These are phyloP conservation scores for Neurospora hispaniola DNA, from an alignment of 495 filamentous ascomycete species.

Conservation along the genomic window DNA sequence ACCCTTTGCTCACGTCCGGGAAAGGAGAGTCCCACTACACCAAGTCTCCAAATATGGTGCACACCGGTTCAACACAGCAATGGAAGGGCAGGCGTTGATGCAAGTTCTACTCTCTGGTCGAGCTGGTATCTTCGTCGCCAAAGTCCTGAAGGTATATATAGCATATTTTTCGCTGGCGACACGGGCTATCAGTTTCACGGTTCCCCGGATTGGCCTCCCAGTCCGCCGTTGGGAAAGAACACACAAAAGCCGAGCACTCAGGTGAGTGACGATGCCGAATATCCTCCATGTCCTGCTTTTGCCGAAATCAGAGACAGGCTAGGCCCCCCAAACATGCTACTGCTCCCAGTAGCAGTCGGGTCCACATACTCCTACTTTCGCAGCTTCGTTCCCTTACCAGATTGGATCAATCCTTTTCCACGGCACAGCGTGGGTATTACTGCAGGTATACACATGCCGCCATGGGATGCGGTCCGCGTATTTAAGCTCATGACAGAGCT, in stretches of 20 bases:
- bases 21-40: slow-evolving; percentile 6
- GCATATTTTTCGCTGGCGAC: slow-evolving; percentile 23
- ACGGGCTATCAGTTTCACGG: slow-evolving; percentile 23
- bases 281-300: slow-evolving; percentile 19
- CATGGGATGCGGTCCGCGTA: slow-evolving; percentile 25
- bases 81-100: slow-evolving; percentile 22
- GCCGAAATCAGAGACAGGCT: slow-evolving; percentile 12
- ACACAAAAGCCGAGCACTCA: background rate
- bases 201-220: slow-evolving; percentile 16
- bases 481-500: slow-evolving; percentile 14
- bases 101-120: slow-evolving; percentile 37
- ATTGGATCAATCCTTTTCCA: slow-evolving; percentile 19
- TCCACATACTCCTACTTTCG: slow-evolving; percentile 21
- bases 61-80: slow-evolving; percentile 38
- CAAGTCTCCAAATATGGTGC: slow-evolving; percentile 22
- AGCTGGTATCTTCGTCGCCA: slow-evolving; percentile 38
- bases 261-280: slow-evolving; percentile 5
- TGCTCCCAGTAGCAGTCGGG: slow-evolving; percentile 20
- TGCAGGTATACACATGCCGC: slow-evolving; percentile 22
- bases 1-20: slow-evolving; percentile 11
- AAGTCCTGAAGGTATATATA: background rate
- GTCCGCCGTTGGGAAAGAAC: background rate
- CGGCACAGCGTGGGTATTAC: slow-evolving; percentile 13
- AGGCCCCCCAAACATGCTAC: slow-evolving; percentile 13
- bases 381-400: slow-evolving; percentile 17